A percentile compares a stretch with the other conserved stretches of the same genome.
Evolutionary conservation across 352 stramenopile species (phyloP).

Genomic region (Globisporangium nunn): DNA sequence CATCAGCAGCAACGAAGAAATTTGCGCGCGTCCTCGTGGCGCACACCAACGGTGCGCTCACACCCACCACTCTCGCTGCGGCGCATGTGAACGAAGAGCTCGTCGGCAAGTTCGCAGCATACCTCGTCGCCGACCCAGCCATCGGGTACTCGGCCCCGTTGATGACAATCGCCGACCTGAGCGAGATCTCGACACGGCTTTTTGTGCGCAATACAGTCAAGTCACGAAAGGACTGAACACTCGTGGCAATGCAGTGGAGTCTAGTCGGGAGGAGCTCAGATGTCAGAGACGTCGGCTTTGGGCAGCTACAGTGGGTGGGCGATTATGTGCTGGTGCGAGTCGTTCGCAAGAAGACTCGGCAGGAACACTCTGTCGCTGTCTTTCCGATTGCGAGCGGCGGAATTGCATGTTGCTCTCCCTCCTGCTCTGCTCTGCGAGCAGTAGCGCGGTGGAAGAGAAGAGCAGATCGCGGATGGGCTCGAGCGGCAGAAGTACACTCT

Average conservation of each 20-base stretch:
- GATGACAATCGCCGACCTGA: neutral
- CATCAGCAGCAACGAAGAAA: no score
- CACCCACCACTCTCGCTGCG: no score
- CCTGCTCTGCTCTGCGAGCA: neutral
- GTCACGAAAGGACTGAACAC: neutral
- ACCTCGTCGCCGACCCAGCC: neutral
- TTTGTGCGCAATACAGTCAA: neutral
- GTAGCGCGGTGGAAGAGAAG: neutral
- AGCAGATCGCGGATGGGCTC: constrained; percentile 20
- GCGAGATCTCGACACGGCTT: neutral
- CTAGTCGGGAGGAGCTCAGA: neutral
- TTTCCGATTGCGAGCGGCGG: neutral
- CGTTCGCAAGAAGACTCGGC: neutral
- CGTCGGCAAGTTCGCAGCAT: neutral
- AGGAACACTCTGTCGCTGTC: neutral
- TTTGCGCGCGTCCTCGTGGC: no score
- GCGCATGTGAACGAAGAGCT: neutral
- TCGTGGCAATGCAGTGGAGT: neutral
- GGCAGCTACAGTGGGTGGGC: neutral
- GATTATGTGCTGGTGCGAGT: neutral
- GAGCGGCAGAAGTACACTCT: constrained; percentile 24
- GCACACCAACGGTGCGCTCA: no score
- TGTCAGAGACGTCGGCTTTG: neutral
- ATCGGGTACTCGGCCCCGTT: neutral
- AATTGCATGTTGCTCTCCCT: no score